Evolutionary conservation across 2,329 filamentous ascomycete species (phyloP).

Genomic region (Colletotrichum sp.): DNA sequence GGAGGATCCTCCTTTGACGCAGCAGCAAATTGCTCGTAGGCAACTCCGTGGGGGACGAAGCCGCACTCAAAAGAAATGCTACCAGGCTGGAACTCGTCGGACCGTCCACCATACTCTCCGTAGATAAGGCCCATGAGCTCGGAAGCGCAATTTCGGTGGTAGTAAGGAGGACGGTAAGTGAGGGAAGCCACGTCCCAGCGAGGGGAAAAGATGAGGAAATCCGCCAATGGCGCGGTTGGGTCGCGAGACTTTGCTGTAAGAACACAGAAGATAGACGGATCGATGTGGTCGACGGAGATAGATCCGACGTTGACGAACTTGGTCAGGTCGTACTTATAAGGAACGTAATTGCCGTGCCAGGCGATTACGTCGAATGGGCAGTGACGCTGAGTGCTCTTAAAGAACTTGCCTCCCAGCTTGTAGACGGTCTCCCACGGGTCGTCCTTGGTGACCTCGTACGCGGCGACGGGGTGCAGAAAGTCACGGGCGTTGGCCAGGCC

Average conservation of each 20-base stretch:
- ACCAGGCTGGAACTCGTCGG: slow-evolving; percentile 51
- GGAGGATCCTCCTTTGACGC: slow-evolving; percentile 50
- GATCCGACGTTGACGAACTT: slow-evolving; percentile 64
- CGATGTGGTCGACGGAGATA: slow-evolving; percentile 67
- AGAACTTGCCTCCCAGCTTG: slow-evolving; percentile 68
- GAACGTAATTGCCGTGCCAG: slow-evolving; percentile 74
- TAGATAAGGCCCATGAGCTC: slow-evolving; percentile 62
- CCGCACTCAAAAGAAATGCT: slow-evolving; percentile 45
- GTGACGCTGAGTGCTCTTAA: slow-evolving; percentile 65
- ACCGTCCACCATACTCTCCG: slow-evolving; percentile 31
- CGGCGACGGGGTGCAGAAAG: slow-evolving; percentile 66
- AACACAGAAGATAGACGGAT: slow-evolving; percentile 71
- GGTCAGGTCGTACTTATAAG: slow-evolving; percentile 61
- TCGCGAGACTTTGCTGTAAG: slow-evolving; percentile 62
- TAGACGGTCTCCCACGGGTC: slow-evolving; percentile 62
- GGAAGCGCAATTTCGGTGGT: slow-evolving; percentile 64
- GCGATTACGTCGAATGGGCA: slow-evolving; percentile 75
- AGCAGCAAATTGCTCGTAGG: slow-evolving; percentile 51
- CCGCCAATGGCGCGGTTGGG: slow-evolving; percentile 60
- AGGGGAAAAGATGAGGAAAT: slow-evolving; percentile 73
- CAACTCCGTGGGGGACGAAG: slow-evolving; percentile 54
- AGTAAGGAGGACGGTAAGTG: slow-evolving; percentile 70
- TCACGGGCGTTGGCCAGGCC: slow-evolving; percentile 70
- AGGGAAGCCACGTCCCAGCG: slow-evolving; percentile 67
- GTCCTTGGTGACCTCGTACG: slow-evolving; percentile 58